Percentiles rank a stretch among this genome's conserved stretches.
phyloP scores from a whole-genome alignment of 176 grass and related monocot species.

The Avena insularis region DNA sequence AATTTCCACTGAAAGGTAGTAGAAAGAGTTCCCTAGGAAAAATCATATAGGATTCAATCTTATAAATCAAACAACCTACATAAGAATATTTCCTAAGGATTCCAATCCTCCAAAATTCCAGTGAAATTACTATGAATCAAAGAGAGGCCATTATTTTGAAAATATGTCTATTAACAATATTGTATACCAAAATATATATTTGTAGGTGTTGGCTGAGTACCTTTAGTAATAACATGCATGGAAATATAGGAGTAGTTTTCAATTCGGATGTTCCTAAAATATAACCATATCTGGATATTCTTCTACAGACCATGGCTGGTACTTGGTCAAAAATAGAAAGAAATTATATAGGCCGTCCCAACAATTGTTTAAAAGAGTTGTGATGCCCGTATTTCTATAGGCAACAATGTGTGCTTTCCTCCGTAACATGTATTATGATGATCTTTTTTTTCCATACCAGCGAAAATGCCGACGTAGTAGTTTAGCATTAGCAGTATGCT shows the following conservation, averaged over 20 bases:
- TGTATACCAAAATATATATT: neutral
- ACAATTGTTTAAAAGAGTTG: neutral
- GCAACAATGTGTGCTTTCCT: neutral
- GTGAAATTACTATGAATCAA: neutral
- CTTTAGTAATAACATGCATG: neutral
- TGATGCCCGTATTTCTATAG: neutral
- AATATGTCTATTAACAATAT: neutral
- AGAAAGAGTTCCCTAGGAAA: neutral
- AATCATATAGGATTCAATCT: neutral
- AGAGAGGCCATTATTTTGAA: no score
- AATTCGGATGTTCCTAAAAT: neutral
- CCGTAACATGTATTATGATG: neutral
- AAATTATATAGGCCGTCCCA: neutral
- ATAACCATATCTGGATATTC: neutral
- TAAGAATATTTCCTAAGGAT: neutral
- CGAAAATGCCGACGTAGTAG: neutral
- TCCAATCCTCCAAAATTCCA: neutral
- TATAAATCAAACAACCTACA: neutral
- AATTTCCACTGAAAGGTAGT: neutral
- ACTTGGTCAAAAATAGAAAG: neutral
- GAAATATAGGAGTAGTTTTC: neutral
- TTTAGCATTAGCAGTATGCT: neutral
- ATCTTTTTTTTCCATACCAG: neutral
- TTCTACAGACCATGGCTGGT: neutral
- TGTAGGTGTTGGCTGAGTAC: neutral